phyloP scores from a whole-genome alignment of 768 basidiomycete genomes.

The Solioccasus polychromus region DNA sequence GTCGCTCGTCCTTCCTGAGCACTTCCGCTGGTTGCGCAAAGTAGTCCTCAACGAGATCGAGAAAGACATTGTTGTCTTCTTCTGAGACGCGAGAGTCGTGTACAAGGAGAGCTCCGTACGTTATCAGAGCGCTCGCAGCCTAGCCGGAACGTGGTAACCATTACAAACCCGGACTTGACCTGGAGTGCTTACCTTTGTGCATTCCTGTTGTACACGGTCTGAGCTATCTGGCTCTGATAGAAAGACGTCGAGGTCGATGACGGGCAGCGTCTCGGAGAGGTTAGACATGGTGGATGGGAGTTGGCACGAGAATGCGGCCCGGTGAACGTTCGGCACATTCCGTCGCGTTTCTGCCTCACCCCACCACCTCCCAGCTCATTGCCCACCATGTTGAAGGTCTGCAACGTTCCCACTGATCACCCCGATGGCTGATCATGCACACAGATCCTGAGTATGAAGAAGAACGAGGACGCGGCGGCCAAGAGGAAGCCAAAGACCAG shows the following conservation, averaged over 20 bases:
- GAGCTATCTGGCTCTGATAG: constrained; percentile 44
- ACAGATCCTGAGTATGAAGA: constrained; percentile 99
- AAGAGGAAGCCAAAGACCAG: constrained; percentile 99
- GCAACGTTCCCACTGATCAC: background rate
- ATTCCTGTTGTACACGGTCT: constrained; percentile 54
- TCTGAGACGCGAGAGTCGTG: constrained; percentile 84
- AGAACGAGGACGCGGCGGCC: constrained; percentile 94
- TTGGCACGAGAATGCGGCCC: too few species aligned
- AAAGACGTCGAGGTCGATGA: constrained; percentile 78
- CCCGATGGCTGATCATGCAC: constrained; percentile 6
- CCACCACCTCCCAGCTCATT: constrained; percentile 13
- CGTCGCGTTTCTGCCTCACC: constrained; percentile 24
- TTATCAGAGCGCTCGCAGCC: constrained; percentile 80
- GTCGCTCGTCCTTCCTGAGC: constrained; percentile 75
- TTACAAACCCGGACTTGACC: constrained; percentile 1
- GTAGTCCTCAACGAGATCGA: constrained; percentile 92
- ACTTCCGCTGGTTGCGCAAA: constrained; percentile 67
- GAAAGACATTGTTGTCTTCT: constrained; percentile 74
- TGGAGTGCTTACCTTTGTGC: constrained; percentile 49
- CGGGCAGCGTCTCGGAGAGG: constrained; percentile 55
- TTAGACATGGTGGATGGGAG: constrained; percentile 35
- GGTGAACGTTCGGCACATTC: constrained; percentile 33
- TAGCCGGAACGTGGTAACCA: constrained; percentile 28
- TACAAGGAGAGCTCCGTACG: constrained; percentile 83
- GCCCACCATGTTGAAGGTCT: constrained; percentile 44